Conservation (phyloP, 164 flowering plant genomes). For the Vitis riparia region DNA sequence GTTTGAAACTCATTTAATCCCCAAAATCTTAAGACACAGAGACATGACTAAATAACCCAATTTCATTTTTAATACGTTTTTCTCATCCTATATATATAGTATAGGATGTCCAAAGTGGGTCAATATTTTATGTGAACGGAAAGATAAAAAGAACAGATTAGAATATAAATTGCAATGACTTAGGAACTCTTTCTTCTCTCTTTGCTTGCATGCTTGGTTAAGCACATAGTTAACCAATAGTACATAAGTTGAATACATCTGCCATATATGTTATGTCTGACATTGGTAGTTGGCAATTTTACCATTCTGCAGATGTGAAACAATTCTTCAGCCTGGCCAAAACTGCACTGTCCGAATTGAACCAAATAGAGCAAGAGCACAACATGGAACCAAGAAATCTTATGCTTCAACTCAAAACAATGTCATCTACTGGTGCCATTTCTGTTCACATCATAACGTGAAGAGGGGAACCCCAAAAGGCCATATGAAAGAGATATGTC, state of each 20-base stretch:
- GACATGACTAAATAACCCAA: too few species aligned
- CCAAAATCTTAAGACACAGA: too few species aligned
- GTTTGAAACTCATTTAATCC: too few species aligned
- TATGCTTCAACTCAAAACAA: conserved; percentile 39
- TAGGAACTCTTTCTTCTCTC: too few species aligned
- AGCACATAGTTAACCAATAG: neutral
- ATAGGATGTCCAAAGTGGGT: too few species aligned
- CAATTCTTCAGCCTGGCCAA: conserved; percentile 70
- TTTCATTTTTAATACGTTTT: too few species aligned
- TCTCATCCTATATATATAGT: too few species aligned
- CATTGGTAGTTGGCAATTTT: neutral
- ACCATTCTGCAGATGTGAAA: conserved; percentile 62
- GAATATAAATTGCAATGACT: too few species aligned
- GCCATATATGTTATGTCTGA: neutral
- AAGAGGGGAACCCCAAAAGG: conserved; percentile 71
- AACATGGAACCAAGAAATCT: conserved; percentile 28
- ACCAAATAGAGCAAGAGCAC: conserved; percentile 39
- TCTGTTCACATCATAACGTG: conserved; percentile 62
- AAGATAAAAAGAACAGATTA: too few species aligned
- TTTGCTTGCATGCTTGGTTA: too few species aligned
- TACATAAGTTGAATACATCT: neutral
- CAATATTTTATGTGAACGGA: too few species aligned
- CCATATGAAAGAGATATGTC: conserved; percentile 53
- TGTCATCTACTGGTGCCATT: conserved; percentile 67
- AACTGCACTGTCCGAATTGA: conserved; percentile 76